Percentiles rank a stretch among this genome's conserved stretches.
Evolutionary conservation across 768 basidiomycete species (phyloP).

Genomic region (Lactarius deliciosus): DNA sequence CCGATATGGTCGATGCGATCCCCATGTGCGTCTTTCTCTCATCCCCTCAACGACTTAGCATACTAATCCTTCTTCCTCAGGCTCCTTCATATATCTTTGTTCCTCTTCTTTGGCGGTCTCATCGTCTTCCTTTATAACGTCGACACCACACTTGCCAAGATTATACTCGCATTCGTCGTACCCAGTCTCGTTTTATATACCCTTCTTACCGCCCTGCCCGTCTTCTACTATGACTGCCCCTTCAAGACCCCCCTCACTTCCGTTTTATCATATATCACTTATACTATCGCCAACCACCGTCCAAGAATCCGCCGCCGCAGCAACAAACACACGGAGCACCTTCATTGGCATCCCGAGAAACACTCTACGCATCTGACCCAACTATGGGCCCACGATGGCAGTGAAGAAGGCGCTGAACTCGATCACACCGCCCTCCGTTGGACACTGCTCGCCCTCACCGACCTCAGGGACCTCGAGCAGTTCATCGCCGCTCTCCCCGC

Average conservation of each 20-base stretch:
- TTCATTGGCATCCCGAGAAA: constrained; percentile 2
- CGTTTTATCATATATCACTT: constrained; percentile 16
- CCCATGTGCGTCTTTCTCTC: constrained; percentile 10
- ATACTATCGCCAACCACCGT: not conserved
- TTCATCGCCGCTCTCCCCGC: constrained; percentile 14
- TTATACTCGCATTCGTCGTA: constrained; percentile 9
- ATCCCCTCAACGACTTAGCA: not conserved
- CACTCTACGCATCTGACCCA: constrained; percentile 8
- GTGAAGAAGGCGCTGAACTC: constrained; percentile 12
- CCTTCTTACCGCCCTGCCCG: constrained; percentile 17
- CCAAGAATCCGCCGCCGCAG: not conserved
- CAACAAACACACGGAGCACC: not conserved
- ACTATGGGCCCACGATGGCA: constrained; percentile 6
- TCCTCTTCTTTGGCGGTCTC: constrained; percentile 24
- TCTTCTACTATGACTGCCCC: constrained; percentile 22
- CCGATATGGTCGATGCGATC: constrained; percentile 16
- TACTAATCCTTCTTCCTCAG: not conserved
- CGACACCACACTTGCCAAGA: constrained; percentile 1
- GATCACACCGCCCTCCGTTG: constrained; percentile 24
- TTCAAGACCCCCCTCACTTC: constrained; percentile 22
- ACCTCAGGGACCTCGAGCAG: constrained; percentile 15
- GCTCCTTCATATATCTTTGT: constrained; percentile 20
- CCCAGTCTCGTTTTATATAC: constrained; percentile 2
- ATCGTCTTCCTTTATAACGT: constrained; percentile 17
- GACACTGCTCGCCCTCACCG: constrained; percentile 18